Conservation (phyloP, 2,329 filamentous ascomycete species). For the Pseudogymnoascus sp. region DNA sequence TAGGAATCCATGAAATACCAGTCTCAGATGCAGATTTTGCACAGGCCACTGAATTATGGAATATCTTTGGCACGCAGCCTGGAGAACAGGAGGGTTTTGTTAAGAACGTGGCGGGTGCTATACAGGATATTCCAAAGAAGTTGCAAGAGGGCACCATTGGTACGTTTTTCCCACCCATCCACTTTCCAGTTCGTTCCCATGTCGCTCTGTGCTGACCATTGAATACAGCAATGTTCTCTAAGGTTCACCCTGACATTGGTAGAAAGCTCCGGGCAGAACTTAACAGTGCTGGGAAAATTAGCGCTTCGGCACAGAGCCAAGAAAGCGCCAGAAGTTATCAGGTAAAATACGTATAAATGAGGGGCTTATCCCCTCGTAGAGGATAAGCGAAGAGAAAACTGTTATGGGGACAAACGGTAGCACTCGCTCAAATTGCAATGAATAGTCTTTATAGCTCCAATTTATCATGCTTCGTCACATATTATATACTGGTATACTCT, state of each 20-base stretch:
- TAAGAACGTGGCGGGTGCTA: slow-evolving; percentile 29
- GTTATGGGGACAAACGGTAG: background rate
- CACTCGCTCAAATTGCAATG: background rate
- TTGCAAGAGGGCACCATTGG: background rate
- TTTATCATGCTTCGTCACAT: background rate
- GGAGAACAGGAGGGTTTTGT: slow-evolving; percentile 19
- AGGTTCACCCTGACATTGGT: background rate
- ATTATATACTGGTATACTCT: too few relatives aligned
- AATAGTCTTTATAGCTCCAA: background rate
- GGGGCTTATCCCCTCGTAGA: background rate
- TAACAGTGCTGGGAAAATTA: background rate
- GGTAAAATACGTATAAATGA: background rate
- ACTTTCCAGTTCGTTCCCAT: background rate
- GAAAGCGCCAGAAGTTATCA: background rate
- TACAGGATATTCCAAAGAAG: background rate
- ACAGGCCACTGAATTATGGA: slow-evolving; percentile 44
- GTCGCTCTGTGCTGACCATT: background rate
- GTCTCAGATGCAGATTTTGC: slow-evolving; percentile 46
- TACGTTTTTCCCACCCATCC: slow-evolving; percentile 28
- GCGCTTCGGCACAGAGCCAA: background rate
- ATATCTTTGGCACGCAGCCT: slow-evolving; percentile 32
- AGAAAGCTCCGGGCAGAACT: background rate
- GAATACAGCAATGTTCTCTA: background rate
- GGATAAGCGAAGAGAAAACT: background rate
- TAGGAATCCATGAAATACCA: slow-evolving; percentile 18